Evolutionary conservation across 345 rosid species (phyloP).

Genomic region (Salix exigua): DNA sequence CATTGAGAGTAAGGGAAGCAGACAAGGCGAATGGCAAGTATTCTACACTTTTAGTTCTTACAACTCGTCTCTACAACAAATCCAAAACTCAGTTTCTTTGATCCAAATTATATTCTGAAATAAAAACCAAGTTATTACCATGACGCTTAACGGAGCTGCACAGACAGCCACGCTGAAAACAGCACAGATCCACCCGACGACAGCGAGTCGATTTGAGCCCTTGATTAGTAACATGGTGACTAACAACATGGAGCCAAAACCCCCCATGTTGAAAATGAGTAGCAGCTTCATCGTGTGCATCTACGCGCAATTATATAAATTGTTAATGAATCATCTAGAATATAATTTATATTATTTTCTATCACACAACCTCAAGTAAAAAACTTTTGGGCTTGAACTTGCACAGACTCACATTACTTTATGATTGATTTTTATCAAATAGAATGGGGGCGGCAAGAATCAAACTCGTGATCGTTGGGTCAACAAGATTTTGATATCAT

Average conservation of each 20-base stretch:
- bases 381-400: too few relatives aligned
- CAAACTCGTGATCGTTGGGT: too few relatives aligned
- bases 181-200: constrained; percentile 23
- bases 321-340: too few relatives aligned
- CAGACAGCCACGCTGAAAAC: constrained; percentile 18
- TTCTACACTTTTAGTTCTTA: constrained; percentile 49
- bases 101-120: background rate
- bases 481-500: too few relatives aligned
- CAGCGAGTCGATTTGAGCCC: background rate
- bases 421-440: too few relatives aligned
- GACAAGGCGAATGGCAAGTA: constrained; percentile 54
- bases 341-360: too few relatives aligned
- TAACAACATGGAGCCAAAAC: constrained; percentile 3
- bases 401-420: too few relatives aligned
- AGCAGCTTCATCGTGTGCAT: constrained; percentile 13
- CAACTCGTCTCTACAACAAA: constrained; percentile 36
- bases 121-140: background rate
- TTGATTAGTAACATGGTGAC: background rate
- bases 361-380: too few relatives aligned
- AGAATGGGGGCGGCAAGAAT: too few relatives aligned
- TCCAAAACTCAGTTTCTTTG: background rate
- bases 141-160: constrained; percentile 16
- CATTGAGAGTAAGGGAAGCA: constrained; percentile 32
- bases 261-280: background rate
- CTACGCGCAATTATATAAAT: background rate